Percentiles rank a stretch among this genome's conserved stretches.
Conservation (phyloP, 768 basidiomycete species). For the Nidula microcarpa region DNA sequence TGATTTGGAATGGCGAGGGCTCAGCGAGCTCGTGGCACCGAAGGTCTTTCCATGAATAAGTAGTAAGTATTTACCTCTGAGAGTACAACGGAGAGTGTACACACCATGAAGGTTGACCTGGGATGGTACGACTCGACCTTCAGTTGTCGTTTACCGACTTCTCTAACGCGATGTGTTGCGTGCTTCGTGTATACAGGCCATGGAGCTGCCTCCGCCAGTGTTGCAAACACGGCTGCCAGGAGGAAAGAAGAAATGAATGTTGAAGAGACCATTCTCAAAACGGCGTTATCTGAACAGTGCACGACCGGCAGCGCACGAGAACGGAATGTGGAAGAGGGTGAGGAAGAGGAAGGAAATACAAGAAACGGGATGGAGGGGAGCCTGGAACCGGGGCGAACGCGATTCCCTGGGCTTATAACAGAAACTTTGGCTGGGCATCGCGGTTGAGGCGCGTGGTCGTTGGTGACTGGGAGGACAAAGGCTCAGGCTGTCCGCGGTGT, state of each 20-base stretch:
- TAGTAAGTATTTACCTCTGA: background rate
- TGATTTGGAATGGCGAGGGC: background rate
- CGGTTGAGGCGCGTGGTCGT: no score
- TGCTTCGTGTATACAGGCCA: conserved; percentile 24
- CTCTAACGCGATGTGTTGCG: conserved; percentile 22
- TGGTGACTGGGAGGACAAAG: no score
- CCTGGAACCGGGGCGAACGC: background rate
- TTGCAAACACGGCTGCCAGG: conserved; percentile 16
- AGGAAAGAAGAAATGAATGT: conserved; percentile 19
- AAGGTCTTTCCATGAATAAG: conserved; percentile 8
- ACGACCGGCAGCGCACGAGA: background rate
- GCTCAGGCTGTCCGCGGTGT: no score
- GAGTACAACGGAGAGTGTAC: background rate
- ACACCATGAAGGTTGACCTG: conserved; percentile 15
- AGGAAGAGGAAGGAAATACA: conserved; percentile 6
- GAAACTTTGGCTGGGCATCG: background rate
- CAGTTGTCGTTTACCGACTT: conserved; percentile 18
- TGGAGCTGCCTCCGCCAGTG: conserved; percentile 22
- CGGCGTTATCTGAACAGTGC: conserved; percentile 5
- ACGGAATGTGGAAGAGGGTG: conserved; percentile 6
- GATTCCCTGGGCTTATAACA: background rate
- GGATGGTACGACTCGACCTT: conserved; percentile 15
- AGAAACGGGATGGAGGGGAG: conserved; percentile 4
- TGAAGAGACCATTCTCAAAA: conserved; percentile 25
- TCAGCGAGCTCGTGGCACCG: background rate